Evolutionary conservation across 805 yeast species (phyloP).

Genomic region (Wickerhamomyces hampshirensis): DNA sequence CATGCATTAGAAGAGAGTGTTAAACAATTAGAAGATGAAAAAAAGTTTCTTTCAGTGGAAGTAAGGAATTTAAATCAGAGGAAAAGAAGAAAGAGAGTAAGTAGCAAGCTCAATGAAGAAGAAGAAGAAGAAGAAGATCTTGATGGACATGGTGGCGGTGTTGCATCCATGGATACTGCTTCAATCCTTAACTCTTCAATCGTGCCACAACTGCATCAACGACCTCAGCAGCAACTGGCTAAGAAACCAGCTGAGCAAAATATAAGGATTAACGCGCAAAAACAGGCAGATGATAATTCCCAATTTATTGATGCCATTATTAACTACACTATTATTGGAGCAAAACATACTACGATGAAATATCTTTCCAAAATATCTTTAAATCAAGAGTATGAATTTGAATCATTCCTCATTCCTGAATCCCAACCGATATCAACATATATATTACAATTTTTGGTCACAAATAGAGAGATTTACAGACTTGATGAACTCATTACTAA

Average conservation of each 20-base stretch:
- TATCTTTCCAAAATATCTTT: conserved; percentile 29
- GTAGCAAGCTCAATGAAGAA: conserved; percentile 7
- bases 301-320: conserved; percentile 33
- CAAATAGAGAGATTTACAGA: conserved; percentile 37
- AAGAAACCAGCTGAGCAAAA: background rate
- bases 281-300: conserved; percentile 29
- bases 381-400: conserved; percentile 3
- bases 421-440: conserved; percentile 30
- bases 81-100: conserved; percentile 16
- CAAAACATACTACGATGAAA: conserved; percentile 27
- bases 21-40: conserved; percentile 46
- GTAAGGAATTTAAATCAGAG: conserved; percentile 28
- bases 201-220: conserved; percentile 7
- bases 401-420: conserved; percentile 24
- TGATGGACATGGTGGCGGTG: too few relatives aligned
- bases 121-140: conserved; percentile 1
- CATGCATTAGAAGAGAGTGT: conserved; percentile 37
- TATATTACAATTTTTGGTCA: conserved; percentile 39
- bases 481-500: conserved; percentile 45
- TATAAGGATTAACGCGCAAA: conserved; percentile 9
- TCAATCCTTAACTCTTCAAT: too few relatives aligned
- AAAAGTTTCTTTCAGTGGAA: conserved; percentile 49
- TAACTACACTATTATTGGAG: conserved; percentile 33
- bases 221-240: conserved; percentile 2
- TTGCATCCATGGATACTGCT: too few relatives aligned